These are phyloP conservation scores for Phyllosticta citriasiana DNA, from an alignment of 2,329 filamentous ascomycete genomes.

Conservation along the genomic window DNA sequence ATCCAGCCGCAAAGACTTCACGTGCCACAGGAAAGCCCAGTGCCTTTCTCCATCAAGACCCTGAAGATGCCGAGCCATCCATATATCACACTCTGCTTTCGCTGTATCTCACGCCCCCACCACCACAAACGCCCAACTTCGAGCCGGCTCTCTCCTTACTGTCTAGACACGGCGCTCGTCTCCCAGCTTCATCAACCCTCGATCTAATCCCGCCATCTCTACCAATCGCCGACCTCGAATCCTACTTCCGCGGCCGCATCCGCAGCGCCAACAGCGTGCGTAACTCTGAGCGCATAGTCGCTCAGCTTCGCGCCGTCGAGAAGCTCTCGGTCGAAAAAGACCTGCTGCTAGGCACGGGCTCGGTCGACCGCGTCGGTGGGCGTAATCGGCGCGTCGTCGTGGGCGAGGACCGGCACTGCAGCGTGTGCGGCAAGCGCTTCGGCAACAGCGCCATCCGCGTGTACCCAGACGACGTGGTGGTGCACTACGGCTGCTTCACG, in stretches of 20 bases:
- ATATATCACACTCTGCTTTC: conserved; percentile 89
- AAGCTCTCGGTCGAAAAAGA: conserved; percentile 66
- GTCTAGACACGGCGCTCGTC: conserved; percentile 82
- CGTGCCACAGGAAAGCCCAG: conserved; percentile 1
- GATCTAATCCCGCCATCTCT: conserved; percentile 74
- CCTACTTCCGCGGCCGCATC: conserved; percentile 87
- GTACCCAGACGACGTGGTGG: conserved; percentile 55
- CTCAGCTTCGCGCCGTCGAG: conserved; percentile 66
- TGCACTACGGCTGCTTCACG: conserved; percentile 38
- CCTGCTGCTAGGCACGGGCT: conserved; percentile 64
- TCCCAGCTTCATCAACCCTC: conserved; percentile 79
- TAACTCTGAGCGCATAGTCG: conserved; percentile 69
- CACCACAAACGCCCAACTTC: conserved; percentile 61
- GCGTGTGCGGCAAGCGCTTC: conserved; percentile 85
- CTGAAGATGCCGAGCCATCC: conserved; percentile 53
- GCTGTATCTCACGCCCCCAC: conserved; percentile 74
- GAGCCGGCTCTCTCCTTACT: conserved; percentile 75
- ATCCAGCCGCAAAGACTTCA: conserved; percentile 20
- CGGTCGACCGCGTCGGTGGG: conserved; percentile 44
- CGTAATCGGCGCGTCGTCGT: conserved; percentile 65
- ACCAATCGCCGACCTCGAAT: conserved; percentile 68
- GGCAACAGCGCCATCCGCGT: conserved; percentile 87
- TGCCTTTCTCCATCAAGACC: conserved; percentile 31
- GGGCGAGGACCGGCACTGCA: conserved; percentile 79
- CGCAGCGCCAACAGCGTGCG: conserved; percentile 72